These are phyloP conservation scores for Debaryomyces robertsiae DNA, from an alignment of 1,139 yeast species.

Conservation along the genomic window DNA sequence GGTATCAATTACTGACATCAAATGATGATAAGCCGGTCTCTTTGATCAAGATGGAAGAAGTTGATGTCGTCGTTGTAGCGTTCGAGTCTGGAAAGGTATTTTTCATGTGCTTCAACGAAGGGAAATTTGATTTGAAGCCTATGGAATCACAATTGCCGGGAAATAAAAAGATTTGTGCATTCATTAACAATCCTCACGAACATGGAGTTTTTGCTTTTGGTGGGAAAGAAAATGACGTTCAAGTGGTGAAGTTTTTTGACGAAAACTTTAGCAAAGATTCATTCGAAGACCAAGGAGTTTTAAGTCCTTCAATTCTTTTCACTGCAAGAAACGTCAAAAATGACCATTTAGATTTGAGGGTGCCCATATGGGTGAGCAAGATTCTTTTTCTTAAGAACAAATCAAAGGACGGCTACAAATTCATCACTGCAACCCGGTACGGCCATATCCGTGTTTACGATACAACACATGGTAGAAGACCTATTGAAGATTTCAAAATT, in stretches of 20 bases:
- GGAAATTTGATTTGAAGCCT: constrained; percentile 33
- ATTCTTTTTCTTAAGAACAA: constrained; percentile 47
- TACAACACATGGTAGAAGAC: constrained; percentile 61
- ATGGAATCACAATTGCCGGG: constrained; percentile 31
- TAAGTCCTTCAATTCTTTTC: constrained; percentile 38
- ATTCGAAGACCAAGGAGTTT: constrained; percentile 17
- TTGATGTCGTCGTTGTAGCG: constrained; percentile 40
- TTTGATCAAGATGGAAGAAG: constrained; percentile 30
- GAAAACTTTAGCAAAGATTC: constrained; percentile 20
- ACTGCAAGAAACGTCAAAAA: constrained; percentile 68
- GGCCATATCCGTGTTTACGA: constrained; percentile 71
- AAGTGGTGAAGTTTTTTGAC: constrained; percentile 47
- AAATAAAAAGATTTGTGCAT: constrained; percentile 49
- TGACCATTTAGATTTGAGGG: constrained; percentile 65
- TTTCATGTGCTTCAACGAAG: constrained; percentile 38
- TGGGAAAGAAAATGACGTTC: constrained; percentile 71
- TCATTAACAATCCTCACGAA: constrained; percentile 46
- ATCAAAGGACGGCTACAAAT: constrained; percentile 35
- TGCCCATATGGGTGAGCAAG: constrained; percentile 65
- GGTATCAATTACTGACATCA: constrained; percentile 28
- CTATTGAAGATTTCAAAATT: constrained; percentile 51
- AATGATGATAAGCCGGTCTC: constrained; percentile 37
- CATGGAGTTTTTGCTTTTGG: constrained; percentile 64
- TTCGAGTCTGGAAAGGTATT: constrained; percentile 54
- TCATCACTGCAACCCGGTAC: constrained; percentile 66